Evolutionary conservation across 139 green algal species (phyloP), one percentile per base, ranked within the genome.

Genomic region (Chlorella sp.): DNA sequence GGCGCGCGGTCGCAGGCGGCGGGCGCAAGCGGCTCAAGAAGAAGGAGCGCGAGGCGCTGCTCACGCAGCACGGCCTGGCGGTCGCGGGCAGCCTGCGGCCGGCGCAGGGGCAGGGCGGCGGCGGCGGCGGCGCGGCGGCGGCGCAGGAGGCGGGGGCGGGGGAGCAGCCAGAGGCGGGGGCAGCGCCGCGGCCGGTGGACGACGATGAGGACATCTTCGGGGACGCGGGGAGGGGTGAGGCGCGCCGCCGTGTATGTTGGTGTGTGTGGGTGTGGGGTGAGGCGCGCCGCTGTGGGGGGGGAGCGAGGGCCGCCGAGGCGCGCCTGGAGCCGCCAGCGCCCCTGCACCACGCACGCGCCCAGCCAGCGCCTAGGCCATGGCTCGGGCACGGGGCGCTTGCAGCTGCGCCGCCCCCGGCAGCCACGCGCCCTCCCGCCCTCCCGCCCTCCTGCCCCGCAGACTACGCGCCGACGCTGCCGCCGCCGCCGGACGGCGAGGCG

Each of bases 201-300:
- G 86, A 92, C 1, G 89, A 93, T n/a, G 92, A 97, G 14, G 92
- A 98, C 79, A 98, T 98, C 50, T 98, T 98, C 88, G 94, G 76
- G 0, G 94, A 96, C 55, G 94, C 86, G 12, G 94, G 93, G 23
- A 94, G n/a, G n/a, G n/a, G n/a, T n/a, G n/a, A n/a, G n/a, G n/a
- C n/a, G n/a, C n/a, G n/a, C n/a, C n/a, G n/a, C n/a, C n/a, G n/a
- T n/a, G n/a, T n/a, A n/a, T n/a, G n/a, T n/a, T n/a, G n/a, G n/a
- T n/a, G n/a, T n/a, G n/a, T n/a, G n/a, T n/a, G n/a, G n/a, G n/a
- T n/a, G n/a, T n/a, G n/a, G n/a, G n/a, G n/a, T n/a, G n/a, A n/a
- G n/a, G n/a, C n/a, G n/a, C n/a, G n/a, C n/a, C n/a, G n/a, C n/a
- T n/a, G n/a, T n/a, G n/a, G n/a, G n/a, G n/a, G n/a, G n/a, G n/a